Percentiles rank a stretch among this genome's conserved stretches.
Conservation (phyloP, 257 asterid species). For the Nicotiana knightiana region DNA sequence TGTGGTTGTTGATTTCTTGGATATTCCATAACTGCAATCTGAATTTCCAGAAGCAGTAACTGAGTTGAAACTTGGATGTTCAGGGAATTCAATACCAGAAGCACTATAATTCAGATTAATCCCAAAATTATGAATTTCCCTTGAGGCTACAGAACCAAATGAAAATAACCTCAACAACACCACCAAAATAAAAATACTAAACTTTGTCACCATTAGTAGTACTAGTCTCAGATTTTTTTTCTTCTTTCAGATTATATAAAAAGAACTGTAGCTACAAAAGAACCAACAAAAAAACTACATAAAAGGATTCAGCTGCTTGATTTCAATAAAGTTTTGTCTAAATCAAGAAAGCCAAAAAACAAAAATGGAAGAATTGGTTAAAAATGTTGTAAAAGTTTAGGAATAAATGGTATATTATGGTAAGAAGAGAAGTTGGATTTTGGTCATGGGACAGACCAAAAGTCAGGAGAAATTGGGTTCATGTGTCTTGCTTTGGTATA, state of each 20-base stretch:
- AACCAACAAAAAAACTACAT: not conserved
- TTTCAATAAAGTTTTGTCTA: not conserved
- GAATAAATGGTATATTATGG: not conserved
- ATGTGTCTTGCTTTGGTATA: not conserved
- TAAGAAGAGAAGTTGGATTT: not conserved
- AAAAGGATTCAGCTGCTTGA: not conserved
- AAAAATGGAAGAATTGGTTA: not conserved
- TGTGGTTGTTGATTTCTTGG: conserved; percentile 7
- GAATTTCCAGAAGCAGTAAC: conserved; percentile 27
- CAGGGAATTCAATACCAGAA: conserved; percentile 41
- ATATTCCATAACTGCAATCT: conserved; percentile 24
- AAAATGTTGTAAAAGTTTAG: not conserved
- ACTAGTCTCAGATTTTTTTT: not conserved
- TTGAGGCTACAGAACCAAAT: conserved; percentile 23
- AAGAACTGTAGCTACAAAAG: no score
- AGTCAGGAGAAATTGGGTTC: not conserved
- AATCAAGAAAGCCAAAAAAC: not conserved
- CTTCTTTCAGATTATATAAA: no score
- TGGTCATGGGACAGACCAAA: not conserved
- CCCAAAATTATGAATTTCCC: conserved; percentile 10
- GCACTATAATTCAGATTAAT: conserved; percentile 24
- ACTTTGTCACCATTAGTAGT: conserved; percentile 6
- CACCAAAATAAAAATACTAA: conserved; percentile 11
- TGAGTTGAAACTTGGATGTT: conserved; percentile 32
- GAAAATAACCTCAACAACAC: conserved; percentile 24